Evolutionary conservation across 306 rosid species (phyloP), one percentile per base, ranked within the genome.

Genomic region (Lotus japonicus): DNA sequence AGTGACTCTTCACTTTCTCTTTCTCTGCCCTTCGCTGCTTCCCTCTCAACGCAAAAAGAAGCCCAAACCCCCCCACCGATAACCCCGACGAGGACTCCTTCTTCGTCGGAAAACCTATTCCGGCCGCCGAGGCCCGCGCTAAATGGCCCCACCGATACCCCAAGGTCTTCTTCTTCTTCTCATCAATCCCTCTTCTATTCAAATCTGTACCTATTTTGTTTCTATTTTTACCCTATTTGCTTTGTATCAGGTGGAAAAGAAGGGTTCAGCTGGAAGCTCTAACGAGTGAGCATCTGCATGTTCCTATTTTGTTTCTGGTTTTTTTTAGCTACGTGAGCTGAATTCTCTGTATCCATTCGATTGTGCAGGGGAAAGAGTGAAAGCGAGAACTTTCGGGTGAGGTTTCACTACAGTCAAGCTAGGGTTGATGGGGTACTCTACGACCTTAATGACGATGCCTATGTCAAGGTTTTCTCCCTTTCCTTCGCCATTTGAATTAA

Each of bases 91-190:
- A 66, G 2, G 83, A 11, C 0, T 55, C 2, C 0, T 7, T n/a
- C 33, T 82, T 82, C 19, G 50, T 74, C 38, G 86, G 86, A 11
- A 54, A 74, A 1, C 80, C 83, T 1, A 65, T 82, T 45, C 55
- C 78, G 0, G 7, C 35, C 1, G 0, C 6, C 2, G 80, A 78
- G 12, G 83, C 86, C 12, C 50, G 11, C 1, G 7, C 13, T 0
- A 58, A 65, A 11, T 82, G 86, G 86, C 86, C 86, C 0, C 16
- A 18, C 2, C 80, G 86, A 0, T 82, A 82, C 19, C 12, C 28
- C 3, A 52, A 56, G 72, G 79, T 73, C 2, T 0, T 23, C 1
- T 0, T 38, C 1, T 23, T 1, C 2, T 56, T 44, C 55, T 12
- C 3, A 23, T 6, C n/a, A n/a, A n/a, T n/a, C 9, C 6, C 31